Evolutionary conservation across 2,329 filamentous ascomycete genomes (phyloP).

Genomic region (Botrytis fragariae): DNA sequence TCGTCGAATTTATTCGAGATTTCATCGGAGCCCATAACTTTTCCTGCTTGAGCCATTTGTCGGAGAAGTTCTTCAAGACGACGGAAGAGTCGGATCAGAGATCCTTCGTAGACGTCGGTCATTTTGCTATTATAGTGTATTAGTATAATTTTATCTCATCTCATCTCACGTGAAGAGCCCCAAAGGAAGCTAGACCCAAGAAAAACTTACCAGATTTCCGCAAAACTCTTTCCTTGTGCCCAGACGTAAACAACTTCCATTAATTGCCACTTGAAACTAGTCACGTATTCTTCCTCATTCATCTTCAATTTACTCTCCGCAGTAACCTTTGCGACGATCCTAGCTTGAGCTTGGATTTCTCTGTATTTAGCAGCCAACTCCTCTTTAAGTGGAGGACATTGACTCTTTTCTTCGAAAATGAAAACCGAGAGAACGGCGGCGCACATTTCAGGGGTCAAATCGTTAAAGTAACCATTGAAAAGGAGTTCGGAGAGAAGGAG

Average conservation of each 20-base stretch:
- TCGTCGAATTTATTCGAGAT: constrained; percentile 88
- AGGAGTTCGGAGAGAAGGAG: constrained; percentile 88
- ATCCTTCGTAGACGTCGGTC: constrained; percentile 97
- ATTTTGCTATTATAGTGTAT: constrained; percentile 70
- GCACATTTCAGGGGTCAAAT: constrained; percentile 81
- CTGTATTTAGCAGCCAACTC: constrained; percentile 82
- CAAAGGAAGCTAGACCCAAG: constrained; percentile 7
- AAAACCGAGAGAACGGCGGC: constrained; percentile 88
- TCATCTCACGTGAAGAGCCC: not conserved
- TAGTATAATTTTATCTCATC: not conserved
- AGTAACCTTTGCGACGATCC: constrained; percentile 87
- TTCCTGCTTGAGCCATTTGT: constrained; percentile 92
- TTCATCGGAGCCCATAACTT: constrained; percentile 98
- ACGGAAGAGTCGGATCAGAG: constrained; percentile 91
- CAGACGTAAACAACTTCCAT: constrained; percentile 96
- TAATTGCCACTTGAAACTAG: constrained; percentile 86
- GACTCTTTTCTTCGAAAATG: constrained; percentile 95
- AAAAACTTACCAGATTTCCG: constrained; percentile 82
- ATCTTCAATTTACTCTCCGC: constrained; percentile 89
- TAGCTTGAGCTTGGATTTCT: constrained; percentile 83
- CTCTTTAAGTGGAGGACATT: constrained; percentile 73
- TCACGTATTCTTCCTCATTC: constrained; percentile 93
- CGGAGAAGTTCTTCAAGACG: constrained; percentile 89
- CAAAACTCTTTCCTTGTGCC: constrained; percentile 86
- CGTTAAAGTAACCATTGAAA: constrained; percentile 98